phyloP scores from a whole-genome alignment of 257 asterid species.

The Gardenia jasminoides region DNA sequence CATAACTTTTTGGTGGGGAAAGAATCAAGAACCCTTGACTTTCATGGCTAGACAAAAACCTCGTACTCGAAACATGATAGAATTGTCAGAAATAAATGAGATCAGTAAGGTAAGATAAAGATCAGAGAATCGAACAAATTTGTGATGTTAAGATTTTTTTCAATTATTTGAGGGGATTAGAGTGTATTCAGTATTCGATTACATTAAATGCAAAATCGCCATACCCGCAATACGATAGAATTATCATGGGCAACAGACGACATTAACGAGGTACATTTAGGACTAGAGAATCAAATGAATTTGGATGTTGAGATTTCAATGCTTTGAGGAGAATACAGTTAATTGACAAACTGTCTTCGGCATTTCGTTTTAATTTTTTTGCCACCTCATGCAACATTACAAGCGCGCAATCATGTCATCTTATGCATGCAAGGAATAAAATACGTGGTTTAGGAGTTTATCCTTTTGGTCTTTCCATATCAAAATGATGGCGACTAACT shows the following conservation, averaged over 20 bases:
- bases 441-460: neutral
- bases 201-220: too few species aligned
- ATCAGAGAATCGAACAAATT: neutral
- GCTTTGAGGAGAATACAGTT: too few species aligned
- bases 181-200: neutral
- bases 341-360: too few species aligned
- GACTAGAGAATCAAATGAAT: too few species aligned
- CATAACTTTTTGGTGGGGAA: neutral
- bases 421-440: neutral
- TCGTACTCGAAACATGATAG: neutral
- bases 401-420: neutral
- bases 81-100: neutral
- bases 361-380: too few species aligned
- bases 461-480: neutral
- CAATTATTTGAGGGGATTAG: neutral
- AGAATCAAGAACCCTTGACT: neutral
- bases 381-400: neutral
- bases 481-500: too few species aligned
- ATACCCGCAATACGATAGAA: too few species aligned
- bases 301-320: too few species aligned
- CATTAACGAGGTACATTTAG: too few species aligned
- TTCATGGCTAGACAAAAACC: neutral
- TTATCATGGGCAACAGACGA: too few species aligned
- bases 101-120: neutral
- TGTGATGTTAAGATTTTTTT: too few species aligned